These are phyloP conservation scores for Allantophomopsis lycopodina DNA, from an alignment of 2,329 filamentous ascomycete species.

Conservation along the genomic window DNA sequence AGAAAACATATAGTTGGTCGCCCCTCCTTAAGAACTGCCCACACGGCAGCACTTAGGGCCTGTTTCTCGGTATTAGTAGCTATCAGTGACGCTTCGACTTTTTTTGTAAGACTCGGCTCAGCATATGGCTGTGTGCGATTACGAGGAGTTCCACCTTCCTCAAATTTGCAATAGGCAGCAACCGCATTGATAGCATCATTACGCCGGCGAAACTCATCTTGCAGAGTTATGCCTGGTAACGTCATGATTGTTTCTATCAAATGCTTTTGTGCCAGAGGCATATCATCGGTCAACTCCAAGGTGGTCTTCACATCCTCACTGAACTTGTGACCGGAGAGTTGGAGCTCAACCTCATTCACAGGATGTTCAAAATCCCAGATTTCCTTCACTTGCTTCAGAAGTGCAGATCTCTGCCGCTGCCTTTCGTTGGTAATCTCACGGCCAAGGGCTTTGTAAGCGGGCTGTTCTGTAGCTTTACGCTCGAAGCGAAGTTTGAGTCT, in stretches of 20 bases:
- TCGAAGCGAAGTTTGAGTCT: background rate
- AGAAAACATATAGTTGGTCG: constrained; percentile 4
- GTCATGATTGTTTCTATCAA: constrained; percentile 14
- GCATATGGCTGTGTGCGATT: too few species aligned
- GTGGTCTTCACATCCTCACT: constrained; percentile 6
- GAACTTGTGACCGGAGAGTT: constrained; percentile 2
- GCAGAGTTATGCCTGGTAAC: constrained; percentile 10
- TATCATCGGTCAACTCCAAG: constrained; percentile 7
- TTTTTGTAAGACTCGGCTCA: too few species aligned
- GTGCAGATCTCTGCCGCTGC: constrained; percentile 2
- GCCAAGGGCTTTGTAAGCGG: background rate
- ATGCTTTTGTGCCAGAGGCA: constrained; percentile 12
- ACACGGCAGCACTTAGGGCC: constrained; percentile 4
- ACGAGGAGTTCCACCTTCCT: constrained; percentile 4
- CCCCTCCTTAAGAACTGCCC: constrained; percentile 4
- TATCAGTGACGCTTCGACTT: background rate
- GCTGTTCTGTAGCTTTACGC: background rate
- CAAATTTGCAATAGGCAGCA: constrained; percentile 11
- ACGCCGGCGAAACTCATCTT: constrained; percentile 10
- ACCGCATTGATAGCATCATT: constrained; percentile 16
- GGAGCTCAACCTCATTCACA: constrained; percentile 3
- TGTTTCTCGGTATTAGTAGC: constrained; percentile 2
- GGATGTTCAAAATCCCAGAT: constrained; percentile 4
- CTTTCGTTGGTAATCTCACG: constrained; percentile 1
- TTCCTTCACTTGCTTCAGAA: constrained; percentile 3